Base-by-base conservation (phyloP, 2,329 filamentous ascomycete genomes). In the Fusarium scirpi region DNA sequence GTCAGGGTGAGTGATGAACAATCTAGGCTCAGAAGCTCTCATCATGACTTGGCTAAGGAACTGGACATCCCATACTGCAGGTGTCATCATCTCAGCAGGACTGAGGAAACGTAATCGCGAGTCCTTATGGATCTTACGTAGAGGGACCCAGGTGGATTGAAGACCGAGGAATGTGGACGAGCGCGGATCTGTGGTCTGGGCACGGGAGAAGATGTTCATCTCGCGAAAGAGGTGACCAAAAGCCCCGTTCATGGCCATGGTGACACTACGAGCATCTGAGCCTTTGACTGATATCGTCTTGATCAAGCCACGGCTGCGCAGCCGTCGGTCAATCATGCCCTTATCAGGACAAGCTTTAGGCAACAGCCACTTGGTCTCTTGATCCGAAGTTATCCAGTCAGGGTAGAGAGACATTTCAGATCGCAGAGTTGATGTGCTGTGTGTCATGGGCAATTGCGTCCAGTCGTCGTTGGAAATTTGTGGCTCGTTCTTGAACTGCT, bases 1-100 rank as follows among this genome's bases (percentile, higher is more conserved):
- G 70, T 92, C 89, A 6, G 90, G 87, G 62, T 93, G 91, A 2
- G 92, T 95, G 62, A 94, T 85, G 79, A 92, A 95, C 15, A 95
- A 85, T 11, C 92, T 86, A 66, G 90, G 89, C 67, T 87, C 85
- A 12, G 87, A 85, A 30, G 89, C 86, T 74, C 90, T 89, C 92
- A 94, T 94, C 74, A 92, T 87, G 40, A 94, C 87, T 49, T 91
- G 90, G 52, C 85, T 85, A 29, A 95, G 84, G 67, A 94, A 94
- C 12, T 87, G 84, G 4, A 90, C 87, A 54, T 90, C 88, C 92
- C 92, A 95, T 5, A 90, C 79, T 2, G 89, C 86, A 1, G 91
- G 88, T 1, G 90, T 94, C 40, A 92, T 80, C 89, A 94, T 92
- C 77, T 94, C 92, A 2, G 88, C 83, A 2, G 89, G 89, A 8